These are phyloP conservation scores for Rubia tinctorum DNA, from an alignment of 305 asterid genomes.

Conservation along the genomic window DNA sequence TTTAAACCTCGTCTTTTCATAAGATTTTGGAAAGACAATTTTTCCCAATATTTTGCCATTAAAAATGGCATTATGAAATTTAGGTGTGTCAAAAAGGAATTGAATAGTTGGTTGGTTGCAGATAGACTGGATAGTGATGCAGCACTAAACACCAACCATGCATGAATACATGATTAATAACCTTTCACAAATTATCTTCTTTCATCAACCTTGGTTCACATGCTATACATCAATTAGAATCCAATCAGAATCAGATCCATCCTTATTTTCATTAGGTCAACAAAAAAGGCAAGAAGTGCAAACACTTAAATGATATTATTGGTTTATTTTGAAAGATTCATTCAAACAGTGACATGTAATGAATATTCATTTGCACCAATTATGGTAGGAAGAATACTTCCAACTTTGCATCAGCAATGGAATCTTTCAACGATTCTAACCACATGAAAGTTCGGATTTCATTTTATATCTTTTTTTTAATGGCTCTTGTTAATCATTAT, in stretches of 20 bases:
- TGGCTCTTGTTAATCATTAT: too few species aligned
- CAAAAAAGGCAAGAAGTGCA: neutral
- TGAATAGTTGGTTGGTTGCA: neutral
- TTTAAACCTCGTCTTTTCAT: too few species aligned
- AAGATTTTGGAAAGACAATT: too few species aligned
- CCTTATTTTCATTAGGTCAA: neutral
- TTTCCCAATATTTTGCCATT: too few species aligned
- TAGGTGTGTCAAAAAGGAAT: neutral
- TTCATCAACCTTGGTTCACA: too few species aligned
- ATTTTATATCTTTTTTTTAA: too few species aligned
- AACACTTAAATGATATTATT: neutral
- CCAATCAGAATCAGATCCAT: neutral
- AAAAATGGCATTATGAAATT: too few species aligned
- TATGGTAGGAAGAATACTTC: neutral
- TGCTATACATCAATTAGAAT: neutral
- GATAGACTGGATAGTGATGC: neutral
- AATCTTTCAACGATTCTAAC: too few species aligned
- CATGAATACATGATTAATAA: neutral
- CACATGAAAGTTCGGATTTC: too few species aligned
- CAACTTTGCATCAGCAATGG: neutral
- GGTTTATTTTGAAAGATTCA: neutral
- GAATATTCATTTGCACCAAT: neutral
- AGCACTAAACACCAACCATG: neutral
- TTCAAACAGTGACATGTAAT: neutral
- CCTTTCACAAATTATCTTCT: neutral